Evolutionary conservation across 257 asterid species (phyloP).

Genomic region (Salvia miltiorrhiza): DNA sequence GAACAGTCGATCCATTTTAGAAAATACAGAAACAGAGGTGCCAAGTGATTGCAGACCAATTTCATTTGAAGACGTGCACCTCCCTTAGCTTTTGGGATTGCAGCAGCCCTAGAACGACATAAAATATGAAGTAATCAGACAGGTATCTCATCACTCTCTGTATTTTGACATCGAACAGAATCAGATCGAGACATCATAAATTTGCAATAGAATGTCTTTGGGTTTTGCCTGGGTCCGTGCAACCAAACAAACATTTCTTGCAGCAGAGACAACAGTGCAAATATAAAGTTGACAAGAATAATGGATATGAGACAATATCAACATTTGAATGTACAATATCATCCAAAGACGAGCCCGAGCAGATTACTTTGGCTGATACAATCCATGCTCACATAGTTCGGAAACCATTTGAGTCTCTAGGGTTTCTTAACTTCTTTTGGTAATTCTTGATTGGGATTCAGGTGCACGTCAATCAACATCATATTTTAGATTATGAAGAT

Average conservation of each 20-base stretch:
- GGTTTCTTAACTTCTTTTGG: neutral
- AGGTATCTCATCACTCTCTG: neutral
- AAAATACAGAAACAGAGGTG: conserved; percentile 60
- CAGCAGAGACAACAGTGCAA: neutral
- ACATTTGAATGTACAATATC: neutral
- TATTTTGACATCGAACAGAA: neutral
- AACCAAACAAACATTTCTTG: neutral
- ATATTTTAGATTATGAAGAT: neutral
- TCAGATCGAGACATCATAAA: neutral
- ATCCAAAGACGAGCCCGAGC: neutral
- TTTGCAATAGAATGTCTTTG: conserved; percentile 1
- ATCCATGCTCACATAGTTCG: neutral
- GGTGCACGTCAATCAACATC: neutral
- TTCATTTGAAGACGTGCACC: conserved; percentile 80
- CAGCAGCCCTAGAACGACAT: conserved; percentile 60
- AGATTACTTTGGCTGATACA: neutral
- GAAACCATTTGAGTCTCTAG: neutral
- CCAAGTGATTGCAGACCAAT: conserved; percentile 62
- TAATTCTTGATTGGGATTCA: neutral
- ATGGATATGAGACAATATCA: neutral
- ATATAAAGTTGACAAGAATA: neutral
- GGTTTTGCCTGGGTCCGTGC: neutral
- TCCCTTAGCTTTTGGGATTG: conserved; percentile 77
- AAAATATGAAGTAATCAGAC: conserved; percentile 7
- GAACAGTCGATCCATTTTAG: conserved; percentile 85